Evolutionary conservation across 163 green algal genomes (phyloP), one percentile per base, ranked within the genome.

Genomic region (Scenedesmus sp.): DNA sequence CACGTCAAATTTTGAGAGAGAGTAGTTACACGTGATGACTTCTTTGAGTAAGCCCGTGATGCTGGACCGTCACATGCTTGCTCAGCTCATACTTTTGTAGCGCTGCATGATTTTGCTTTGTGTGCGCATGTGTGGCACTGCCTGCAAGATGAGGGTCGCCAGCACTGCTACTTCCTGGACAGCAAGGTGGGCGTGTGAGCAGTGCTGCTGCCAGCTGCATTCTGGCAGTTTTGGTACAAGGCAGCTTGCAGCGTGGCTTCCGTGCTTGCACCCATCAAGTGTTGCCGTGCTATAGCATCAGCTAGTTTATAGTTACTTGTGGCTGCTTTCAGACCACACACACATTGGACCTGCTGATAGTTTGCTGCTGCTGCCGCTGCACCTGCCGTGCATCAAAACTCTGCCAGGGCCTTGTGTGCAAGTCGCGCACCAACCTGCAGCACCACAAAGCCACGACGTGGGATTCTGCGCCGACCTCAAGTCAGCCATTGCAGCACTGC

Each of bases 151-250:
- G 65, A 76, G 65, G 65, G 65, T 30, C 65, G 65, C 65, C 30
- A 76, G 83, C 91, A 80, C 80, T 98, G 95, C 94, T 92, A 94
- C 87, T 97, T 97, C 87, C 78, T 97, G 37, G 96, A 97, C 94
- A 94, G 79, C 72, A 76, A n/a, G 65, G 65, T 76, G 65, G 16
- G 65, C 56, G 7, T n/a, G 22, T 70, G 22, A 40, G 65, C 65
- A 40, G 65, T 30, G 40, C 16, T 30, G 16, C 56, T 68, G 56
- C 18, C 3, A 3, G 7, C 15, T 24, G 56, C 56, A 68, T 30
- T 68, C 15, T 56, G 0, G 49, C 49, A 56, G 49, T 56, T 12
- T 56, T 56, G 49, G n/a, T n/a, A n/a, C n/a, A n/a, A n/a, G n/a
- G 51, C 51, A 18, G 51, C 51, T 26, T 18, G 51, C 1, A 61